These are phyloP conservation scores for Ophiosphaerella narmari DNA, from an alignment of 2,329 filamentous ascomycete species.

Conservation along the genomic window DNA sequence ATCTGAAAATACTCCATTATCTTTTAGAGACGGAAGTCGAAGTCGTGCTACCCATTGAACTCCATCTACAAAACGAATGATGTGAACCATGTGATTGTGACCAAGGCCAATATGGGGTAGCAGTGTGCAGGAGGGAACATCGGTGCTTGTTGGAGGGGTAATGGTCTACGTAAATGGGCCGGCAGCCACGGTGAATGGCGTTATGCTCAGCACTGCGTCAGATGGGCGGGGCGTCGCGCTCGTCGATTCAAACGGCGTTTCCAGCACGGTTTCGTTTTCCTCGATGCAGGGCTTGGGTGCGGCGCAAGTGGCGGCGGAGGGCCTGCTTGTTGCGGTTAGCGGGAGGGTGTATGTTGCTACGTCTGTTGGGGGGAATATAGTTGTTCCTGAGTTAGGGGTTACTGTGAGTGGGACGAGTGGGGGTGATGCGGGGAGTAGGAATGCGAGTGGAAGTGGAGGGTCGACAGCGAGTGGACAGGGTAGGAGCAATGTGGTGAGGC, in stretches of 20 bases:
- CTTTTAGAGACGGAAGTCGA: too few relatives aligned
- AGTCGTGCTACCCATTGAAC: too few relatives aligned
- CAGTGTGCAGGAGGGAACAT: slow-evolving; percentile 3
- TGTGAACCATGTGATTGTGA: too few relatives aligned
- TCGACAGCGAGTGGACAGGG: not conserved
- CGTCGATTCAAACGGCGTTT: slow-evolving; percentile 10
- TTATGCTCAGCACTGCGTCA: slow-evolving; percentile 12
- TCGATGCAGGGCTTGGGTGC: slow-evolving; percentile 1
- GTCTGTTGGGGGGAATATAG: slow-evolving; percentile 7
- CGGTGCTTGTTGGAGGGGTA: slow-evolving; percentile 7
- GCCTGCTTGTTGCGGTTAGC: slow-evolving; percentile 12
- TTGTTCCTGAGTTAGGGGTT: slow-evolving; percentile 15
- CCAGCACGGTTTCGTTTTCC: slow-evolving; percentile 12
- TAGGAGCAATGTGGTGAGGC: too few relatives aligned
- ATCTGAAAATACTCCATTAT: too few relatives aligned
- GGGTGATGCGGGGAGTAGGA: slow-evolving; percentile 5
- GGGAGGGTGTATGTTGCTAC: slow-evolving; percentile 15
- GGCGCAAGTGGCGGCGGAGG: not conserved
- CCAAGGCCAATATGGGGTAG: too few relatives aligned
- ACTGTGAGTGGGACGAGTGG: slow-evolving; percentile 16
- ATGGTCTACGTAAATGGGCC: slow-evolving; percentile 11
- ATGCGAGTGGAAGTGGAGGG: not conserved
- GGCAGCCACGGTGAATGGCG: slow-evolving; percentile 8
- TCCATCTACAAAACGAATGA: too few relatives aligned
- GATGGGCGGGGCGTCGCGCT: slow-evolving; percentile 12